Evolutionary conservation across 257 asterid genomes (phyloP), one percentile per base, ranked within the genome.

Genomic region (Penstemon newberryi): DNA sequence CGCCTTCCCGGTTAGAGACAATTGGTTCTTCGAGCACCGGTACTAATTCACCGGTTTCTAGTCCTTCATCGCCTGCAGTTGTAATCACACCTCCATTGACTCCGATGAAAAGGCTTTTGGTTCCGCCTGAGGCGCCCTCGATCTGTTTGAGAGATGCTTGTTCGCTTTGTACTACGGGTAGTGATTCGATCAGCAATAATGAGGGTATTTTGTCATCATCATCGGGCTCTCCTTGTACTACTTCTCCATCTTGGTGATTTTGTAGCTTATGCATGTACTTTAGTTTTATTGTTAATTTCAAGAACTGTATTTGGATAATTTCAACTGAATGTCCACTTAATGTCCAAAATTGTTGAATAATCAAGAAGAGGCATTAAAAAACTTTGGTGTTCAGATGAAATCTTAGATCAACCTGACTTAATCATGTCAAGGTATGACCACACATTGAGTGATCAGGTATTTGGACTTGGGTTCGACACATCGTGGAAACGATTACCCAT

Each of bases 211-310:
- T 80, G 3, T 73, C 79, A 0, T 78, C 84, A 3, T 76, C 86
- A 0, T 74, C 86, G 0, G 79, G 71, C 25, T 81, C 92, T 41
- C 87, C 80, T 41, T 59, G 80, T 47, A 79, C 33, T 25, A 25
- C 87, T 55, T 79, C 87, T 60, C 87, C 83, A 42, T 83, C 89
- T 3, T 86, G 86, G 92, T 86, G 72, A 62, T 7, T 43, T 63
- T 44, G 68, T 39, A 11, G 63, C 50, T 53, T 66, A 11, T 50
- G 38, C 25, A 41, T 36, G 69, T 46, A 39, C 33, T 60, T 18
- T 15, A 9, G 42, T 45, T 12, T 61, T 42, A 43, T 36, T 43
- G 7, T 43, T 43, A 18, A 25, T 25, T 25, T 25, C 33, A 25
- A 25, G 33, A 25, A 25, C 33, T 25, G 33, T 25, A 25, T 2